Percentiles rank a stretch among this genome's conserved stretches.
phyloP scores from a whole-genome alignment of 2,329 filamentous ascomycete species.

The Zalaria sp. region DNA sequence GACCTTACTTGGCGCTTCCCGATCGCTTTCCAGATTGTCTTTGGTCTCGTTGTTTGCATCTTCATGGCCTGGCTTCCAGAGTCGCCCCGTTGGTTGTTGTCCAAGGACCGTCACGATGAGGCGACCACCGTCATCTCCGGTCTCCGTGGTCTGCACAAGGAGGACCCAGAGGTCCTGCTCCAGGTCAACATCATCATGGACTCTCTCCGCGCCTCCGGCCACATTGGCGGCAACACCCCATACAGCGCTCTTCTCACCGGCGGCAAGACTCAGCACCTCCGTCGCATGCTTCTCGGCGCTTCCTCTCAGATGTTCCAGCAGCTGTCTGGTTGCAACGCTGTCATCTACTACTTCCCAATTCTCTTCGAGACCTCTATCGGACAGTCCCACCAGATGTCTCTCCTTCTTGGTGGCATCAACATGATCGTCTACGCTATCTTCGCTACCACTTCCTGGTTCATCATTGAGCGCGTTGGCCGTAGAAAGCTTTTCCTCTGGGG shows the following conservation, averaged over 20 bases:
- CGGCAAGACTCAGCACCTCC: conserved; percentile 18
- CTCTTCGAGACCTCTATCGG: conserved; percentile 10
- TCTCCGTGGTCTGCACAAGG: conserved; percentile 30
- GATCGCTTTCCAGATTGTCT: conserved; percentile 37
- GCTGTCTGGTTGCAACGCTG: conserved; percentile 15
- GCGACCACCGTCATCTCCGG: conserved; percentile 32
- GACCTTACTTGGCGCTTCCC: conserved; percentile 5
- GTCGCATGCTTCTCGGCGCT: conserved; percentile 17
- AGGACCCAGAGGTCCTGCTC: conserved; percentile 33
- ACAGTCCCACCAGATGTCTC: conserved; percentile 5
- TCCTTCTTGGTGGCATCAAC: conserved; percentile 13
- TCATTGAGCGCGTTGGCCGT: conserved; percentile 17
- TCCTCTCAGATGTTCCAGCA: conserved; percentile 17
- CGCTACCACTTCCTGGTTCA: conserved; percentile 13
- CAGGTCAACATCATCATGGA: conserved; percentile 15
- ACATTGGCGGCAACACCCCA: background rate
- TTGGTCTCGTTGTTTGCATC: conserved; percentile 36
- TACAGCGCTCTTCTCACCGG: conserved; percentile 12
- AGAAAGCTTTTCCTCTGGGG: conserved; percentile 14
- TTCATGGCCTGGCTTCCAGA: conserved; percentile 39
- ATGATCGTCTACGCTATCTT: conserved; percentile 16
- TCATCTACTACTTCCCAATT: conserved; percentile 10
- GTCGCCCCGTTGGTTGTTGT: conserved; percentile 40
- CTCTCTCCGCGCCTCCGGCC: background rate
- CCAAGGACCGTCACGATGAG: conserved; percentile 26